A percentile compares a stretch with the other conserved stretches of the same genome.
Evolutionary conservation across 176 grass and related monocot genomes (phyloP).

Genomic region (Metroxylon sagu): DNA sequence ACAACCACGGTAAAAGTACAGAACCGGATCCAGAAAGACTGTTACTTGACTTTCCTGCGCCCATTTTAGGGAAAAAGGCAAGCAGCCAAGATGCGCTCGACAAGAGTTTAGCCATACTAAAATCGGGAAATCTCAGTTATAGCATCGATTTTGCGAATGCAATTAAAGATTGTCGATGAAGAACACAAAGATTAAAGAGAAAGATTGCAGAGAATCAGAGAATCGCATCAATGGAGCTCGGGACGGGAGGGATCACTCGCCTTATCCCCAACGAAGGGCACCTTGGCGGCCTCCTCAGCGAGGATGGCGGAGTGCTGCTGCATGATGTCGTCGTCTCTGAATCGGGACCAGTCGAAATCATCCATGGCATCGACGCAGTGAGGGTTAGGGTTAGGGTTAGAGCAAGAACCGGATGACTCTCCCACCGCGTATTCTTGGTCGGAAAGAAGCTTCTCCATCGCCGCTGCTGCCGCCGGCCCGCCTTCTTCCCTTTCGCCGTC

Average conservation of each 20-base stretch:
- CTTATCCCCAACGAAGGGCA: slow-evolving; percentile 63
- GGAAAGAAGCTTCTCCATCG: not conserved
- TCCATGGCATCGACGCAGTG: slow-evolving; percentile 36
- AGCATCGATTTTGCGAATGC: no score
- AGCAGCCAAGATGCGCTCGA: no score
- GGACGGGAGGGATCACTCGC: slow-evolving; percentile 11
- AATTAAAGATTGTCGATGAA: no score
- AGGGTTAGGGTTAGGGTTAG: slow-evolving; percentile 23
- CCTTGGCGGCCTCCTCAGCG: slow-evolving; percentile 44
- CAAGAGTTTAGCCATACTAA: no score
- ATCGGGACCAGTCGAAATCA: slow-evolving; percentile 47
- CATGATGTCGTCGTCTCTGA: slow-evolving; percentile 34
- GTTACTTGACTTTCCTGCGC: no score
- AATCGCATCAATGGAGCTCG: no score
- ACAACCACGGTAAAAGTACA: no score
- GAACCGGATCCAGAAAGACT: no score
- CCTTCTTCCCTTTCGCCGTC: slow-evolving; percentile 23
- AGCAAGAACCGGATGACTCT: slow-evolving; percentile 6
- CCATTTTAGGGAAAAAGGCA: no score
- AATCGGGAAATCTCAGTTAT: no score
- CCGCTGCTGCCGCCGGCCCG: not conserved
- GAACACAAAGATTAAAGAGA: no score
- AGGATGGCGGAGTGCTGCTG: slow-evolving; percentile 27
- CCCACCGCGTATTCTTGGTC: not conserved
- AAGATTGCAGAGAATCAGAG: no score